Base-by-base conservation (phyloP, 495 filamentous ascomycete genomes). In the Xylaria grammica region DNA sequence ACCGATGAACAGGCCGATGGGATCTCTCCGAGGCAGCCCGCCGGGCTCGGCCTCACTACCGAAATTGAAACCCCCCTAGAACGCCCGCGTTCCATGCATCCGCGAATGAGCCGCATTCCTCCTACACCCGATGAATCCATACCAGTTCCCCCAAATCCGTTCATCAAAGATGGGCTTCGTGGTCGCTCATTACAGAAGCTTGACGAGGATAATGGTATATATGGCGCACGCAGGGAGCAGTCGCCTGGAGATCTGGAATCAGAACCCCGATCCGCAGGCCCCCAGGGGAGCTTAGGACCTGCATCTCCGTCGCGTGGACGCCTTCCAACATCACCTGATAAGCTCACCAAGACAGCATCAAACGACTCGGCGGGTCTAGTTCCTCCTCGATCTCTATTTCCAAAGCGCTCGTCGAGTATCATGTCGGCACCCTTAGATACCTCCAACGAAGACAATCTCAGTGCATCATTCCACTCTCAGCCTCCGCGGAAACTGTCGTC, bases 11-110 rank as follows among this genome's bases (percentile, higher is more conserved):
- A 72, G 29, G n/a, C n/a, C n/a, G 72, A 81, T 62, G 48, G 75
- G 19, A 26, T 65, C 56, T 55, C 61, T 3, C 63, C 74, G 46
- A 69, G 66, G 44, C 69, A 66, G 40, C 76, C 65, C 42, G 69
- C 78, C 34, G 81, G 77, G 30, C 77, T 76, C 63, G 83, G 78
- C 34, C 70, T 79, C 65, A 86, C 78, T 55, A 84, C 84, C 0
- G 86, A 86, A 62, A 70, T 88, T 30, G 89, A 91, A 68, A 63
- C 60, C 60, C 77, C 69, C 22, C 48, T 77, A 62, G 83, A 83
- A 63, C 85, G 91, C 53, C 90, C 90, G 1, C 80, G 86, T 45
- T 94, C 91, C 11, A 85, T 90, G 74, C 86, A 94, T 69, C 90
- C 90, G 44, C 84, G 86, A 19, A 83, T 94, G 74, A 91, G 90